These are phyloP conservation scores for Lactuca sativa DNA, from an alignment of 129 eudicot species.

Conservation along the genomic window DNA sequence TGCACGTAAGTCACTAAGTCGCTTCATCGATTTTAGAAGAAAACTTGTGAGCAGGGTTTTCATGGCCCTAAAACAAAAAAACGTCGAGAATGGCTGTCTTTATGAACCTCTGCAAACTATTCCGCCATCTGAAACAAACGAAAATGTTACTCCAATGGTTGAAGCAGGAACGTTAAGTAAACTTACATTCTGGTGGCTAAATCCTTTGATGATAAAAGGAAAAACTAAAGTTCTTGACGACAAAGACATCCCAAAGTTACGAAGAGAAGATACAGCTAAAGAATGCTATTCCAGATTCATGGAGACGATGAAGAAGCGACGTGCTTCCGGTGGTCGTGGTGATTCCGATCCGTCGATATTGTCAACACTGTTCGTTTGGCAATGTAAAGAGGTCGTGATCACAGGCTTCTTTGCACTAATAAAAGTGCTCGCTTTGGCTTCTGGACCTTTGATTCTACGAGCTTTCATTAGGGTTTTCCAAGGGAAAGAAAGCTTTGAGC, in stretches of 20 bases:
- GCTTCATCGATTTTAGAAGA: neutral
- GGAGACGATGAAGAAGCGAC: constrained; percentile 35
- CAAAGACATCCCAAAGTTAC: constrained; percentile 51
- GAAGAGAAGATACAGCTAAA: constrained; percentile 41
- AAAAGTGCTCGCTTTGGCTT: constrained; percentile 48
- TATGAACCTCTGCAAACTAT: constrained; percentile 42
- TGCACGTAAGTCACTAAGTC: neutral
- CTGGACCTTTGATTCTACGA: constrained; percentile 57
- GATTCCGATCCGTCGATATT: constrained; percentile 29
- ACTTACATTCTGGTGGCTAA: constrained; percentile 65
- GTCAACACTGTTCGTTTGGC: constrained; percentile 48
- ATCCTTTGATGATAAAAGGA: constrained; percentile 48
- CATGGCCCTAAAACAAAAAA: neutral
- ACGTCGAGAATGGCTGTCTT: constrained; percentile 1
- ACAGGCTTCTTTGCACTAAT: constrained; percentile 58
- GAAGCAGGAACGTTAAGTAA: constrained; percentile 48
- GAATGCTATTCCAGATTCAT: constrained; percentile 41
- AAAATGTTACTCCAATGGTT: constrained; percentile 44
- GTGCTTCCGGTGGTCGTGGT: constrained; percentile 10
- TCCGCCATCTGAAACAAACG: constrained; percentile 8
- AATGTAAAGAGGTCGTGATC: constrained; percentile 39
- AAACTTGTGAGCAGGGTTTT: neutral
- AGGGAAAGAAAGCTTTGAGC: constrained; percentile 41
- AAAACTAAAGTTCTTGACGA: constrained; percentile 49
- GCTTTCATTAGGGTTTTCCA: constrained; percentile 56